phyloP scores from a whole-genome alignment of 2,329 filamentous ascomycete genomes.

The Aspergillus vadensis region DNA sequence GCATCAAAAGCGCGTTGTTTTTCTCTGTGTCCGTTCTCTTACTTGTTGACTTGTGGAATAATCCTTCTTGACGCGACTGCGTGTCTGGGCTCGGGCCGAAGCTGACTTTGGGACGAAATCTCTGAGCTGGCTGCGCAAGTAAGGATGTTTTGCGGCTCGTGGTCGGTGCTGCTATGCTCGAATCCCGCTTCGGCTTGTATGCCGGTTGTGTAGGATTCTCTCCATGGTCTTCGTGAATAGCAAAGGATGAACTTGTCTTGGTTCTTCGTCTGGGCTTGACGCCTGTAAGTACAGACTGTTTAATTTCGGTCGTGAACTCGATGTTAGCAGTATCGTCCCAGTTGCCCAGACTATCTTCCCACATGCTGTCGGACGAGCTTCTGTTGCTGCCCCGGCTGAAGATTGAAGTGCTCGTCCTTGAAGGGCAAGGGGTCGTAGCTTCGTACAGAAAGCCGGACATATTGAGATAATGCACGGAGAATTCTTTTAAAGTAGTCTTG shows the following conservation, averaged over 20 bases:
- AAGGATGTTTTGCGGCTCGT: slow-evolving; percentile 36
- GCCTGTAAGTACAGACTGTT: slow-evolving; percentile 30
- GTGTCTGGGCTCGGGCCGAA: slow-evolving; percentile 27
- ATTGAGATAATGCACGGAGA: not conserved
- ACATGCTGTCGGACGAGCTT: slow-evolving; percentile 26
- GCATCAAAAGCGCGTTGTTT: slow-evolving; percentile 21
- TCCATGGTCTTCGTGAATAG: slow-evolving; percentile 43
- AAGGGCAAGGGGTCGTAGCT: slow-evolving; percentile 38
- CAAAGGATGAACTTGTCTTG: slow-evolving; percentile 32
- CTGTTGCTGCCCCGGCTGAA: slow-evolving; percentile 19
- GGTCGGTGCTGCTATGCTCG: slow-evolving; percentile 11
- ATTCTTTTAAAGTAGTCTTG: not conserved
- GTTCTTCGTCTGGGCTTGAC: slow-evolving; percentile 34
- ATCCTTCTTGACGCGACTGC: slow-evolving; percentile 14
- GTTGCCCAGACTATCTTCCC: slow-evolving; percentile 27
- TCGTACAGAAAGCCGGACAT: slow-evolving; percentile 30
- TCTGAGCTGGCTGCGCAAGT: slow-evolving; percentile 44
- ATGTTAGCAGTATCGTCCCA: slow-evolving; percentile 42
- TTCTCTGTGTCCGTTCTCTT: slow-evolving; percentile 15
- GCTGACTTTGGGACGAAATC: slow-evolving; percentile 39
- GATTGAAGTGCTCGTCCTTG: slow-evolving; percentile 25
- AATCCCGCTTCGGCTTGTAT: slow-evolving; percentile 24
- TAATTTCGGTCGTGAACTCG: slow-evolving; percentile 46
- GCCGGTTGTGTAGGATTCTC: slow-evolving; percentile 14
- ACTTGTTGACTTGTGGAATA: slow-evolving; percentile 9